A percentile compares a stretch with the other conserved stretches of the same genome.
Evolutionary conservation across 2,329 filamentous ascomycete genomes (phyloP).

Genomic region (Exophiala aquamarina): DNA sequence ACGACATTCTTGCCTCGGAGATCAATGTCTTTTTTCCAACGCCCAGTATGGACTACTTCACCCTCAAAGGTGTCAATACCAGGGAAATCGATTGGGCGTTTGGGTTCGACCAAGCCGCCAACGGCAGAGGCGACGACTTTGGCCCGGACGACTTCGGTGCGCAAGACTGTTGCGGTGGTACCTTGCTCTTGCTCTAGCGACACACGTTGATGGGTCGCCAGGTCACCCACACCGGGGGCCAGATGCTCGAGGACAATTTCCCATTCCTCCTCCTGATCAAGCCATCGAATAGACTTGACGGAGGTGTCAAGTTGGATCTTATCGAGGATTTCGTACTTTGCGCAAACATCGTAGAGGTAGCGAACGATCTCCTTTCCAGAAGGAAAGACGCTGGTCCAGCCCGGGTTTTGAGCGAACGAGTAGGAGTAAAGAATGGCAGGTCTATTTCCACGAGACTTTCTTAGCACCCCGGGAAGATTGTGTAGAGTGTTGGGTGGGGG

Average conservation of each 20-base stretch:
- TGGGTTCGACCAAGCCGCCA: conserved; percentile 54
- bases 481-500: not conserved
- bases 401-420: conserved; percentile 54
- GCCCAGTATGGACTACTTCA: conserved; percentile 57
- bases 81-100: conserved; percentile 49
- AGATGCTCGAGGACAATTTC: conserved; percentile 54
- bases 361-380: conserved; percentile 50
- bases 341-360: conserved; percentile 56
- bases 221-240: conserved; percentile 54
- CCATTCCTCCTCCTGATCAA: conserved; percentile 56
- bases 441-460: conserved; percentile 31
- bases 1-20: conserved; percentile 57
- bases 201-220: conserved; percentile 48
- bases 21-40: conserved; percentile 52
- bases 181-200: conserved; percentile 47
- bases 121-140: conserved; percentile 58
- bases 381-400: conserved; percentile 53
- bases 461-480: not conserved
- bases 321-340: conserved; percentile 51
- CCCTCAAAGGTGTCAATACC: conserved; percentile 57
- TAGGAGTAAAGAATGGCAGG: conserved; percentile 59
- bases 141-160: conserved; percentile 52
- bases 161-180: conserved; percentile 47
- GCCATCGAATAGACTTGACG: conserved; percentile 53
- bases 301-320: conserved; percentile 61